phyloP scores from a whole-genome alignment of 441 rosid genomes.

The Populus tomentosa region DNA sequence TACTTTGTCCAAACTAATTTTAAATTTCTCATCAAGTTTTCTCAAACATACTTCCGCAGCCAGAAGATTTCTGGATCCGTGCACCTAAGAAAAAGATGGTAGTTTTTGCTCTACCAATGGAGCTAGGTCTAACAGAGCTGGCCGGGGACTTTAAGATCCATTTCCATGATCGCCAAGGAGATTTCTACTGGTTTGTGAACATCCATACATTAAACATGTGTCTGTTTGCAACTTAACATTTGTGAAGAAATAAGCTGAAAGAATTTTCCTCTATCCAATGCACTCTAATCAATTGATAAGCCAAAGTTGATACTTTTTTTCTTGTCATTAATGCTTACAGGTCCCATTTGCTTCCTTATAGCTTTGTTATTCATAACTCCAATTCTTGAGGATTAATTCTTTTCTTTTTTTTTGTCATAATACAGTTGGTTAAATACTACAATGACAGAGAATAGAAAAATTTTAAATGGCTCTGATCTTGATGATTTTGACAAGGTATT shows the following conservation, averaged over 20 bases:
- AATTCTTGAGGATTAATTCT: not conserved
- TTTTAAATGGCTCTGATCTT: constrained; percentile 47
- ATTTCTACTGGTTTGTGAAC: constrained; percentile 71
- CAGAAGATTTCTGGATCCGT: constrained; percentile 86
- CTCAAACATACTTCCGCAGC: constrained; percentile 38
- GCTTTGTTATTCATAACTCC: not conserved
- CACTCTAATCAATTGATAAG: constrained; percentile 1
- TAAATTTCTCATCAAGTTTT: constrained; percentile 16
- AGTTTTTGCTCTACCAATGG: constrained; percentile 84
- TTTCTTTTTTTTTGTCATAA: not conserved
- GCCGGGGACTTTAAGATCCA: constrained; percentile 80
- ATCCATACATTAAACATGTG: not conserved
- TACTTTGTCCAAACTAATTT: not conserved
- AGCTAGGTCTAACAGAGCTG: constrained; percentile 80
- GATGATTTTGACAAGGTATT: constrained; percentile 87
- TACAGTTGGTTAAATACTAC: constrained; percentile 81
- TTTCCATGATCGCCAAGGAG: constrained; percentile 83
- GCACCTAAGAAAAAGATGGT: constrained; percentile 68
- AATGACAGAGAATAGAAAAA: constrained; percentile 67
- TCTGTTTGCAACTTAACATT: not conserved
- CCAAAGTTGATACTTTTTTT: not conserved
- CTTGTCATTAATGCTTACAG: not conserved
- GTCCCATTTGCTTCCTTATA: not conserved
- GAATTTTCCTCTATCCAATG: constrained; percentile 1
- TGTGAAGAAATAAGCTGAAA: constrained; percentile 1